phyloP scores from a whole-genome alignment of 345 rosid genomes.

The Populus davidiana region DNA sequence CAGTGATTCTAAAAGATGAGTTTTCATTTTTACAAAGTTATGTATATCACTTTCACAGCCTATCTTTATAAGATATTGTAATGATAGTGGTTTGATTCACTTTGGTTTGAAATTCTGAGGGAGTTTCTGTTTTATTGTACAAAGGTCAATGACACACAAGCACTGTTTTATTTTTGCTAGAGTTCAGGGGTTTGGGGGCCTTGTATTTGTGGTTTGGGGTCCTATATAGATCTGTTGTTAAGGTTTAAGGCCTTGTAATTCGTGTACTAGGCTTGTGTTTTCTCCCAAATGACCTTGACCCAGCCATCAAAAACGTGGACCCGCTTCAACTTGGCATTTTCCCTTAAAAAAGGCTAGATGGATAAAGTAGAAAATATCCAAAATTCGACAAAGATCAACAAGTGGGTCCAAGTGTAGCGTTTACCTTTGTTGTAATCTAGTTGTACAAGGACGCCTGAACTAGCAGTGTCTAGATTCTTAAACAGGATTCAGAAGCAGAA shows the following conservation, averaged over 20 bases:
- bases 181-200: no score
- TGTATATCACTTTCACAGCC: neutral
- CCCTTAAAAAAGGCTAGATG: neutral
- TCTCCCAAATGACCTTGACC: neutral
- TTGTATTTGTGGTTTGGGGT: no score
- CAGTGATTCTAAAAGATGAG: neutral
- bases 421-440: neutral
- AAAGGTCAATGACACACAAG: no score
- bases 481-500: neutral
- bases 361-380: neutral
- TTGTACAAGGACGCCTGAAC: neutral
- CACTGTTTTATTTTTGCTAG: no score
- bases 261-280: neutral
- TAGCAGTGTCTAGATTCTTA: neutral
- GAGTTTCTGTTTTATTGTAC: no score
- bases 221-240: neutral
- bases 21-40: neutral
- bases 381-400: neutral
- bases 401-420: slow-evolving; percentile 11
- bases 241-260: neutral
- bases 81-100: neutral
- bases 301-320: neutral
- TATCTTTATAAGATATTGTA: neutral
- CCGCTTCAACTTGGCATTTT: neutral
- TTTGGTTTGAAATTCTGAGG: neutral